Percentiles rank a stretch among this genome's conserved stretches.
phyloP scores from a whole-genome alignment of 2,329 filamentous ascomycete species.

The Aspergillus puulaauensis region DNA sequence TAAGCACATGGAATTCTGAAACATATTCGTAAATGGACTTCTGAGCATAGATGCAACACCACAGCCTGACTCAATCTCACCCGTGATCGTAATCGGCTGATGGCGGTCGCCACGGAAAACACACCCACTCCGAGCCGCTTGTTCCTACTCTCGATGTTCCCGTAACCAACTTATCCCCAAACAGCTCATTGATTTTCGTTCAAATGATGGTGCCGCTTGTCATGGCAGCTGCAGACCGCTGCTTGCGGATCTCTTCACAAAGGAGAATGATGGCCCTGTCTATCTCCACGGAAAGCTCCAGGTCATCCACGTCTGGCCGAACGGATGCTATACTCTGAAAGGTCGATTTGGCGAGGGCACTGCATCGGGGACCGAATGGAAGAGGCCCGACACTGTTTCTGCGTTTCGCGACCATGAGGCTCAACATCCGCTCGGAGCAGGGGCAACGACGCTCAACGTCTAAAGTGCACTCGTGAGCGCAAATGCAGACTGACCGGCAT shows the following conservation, averaged over 20 bases:
- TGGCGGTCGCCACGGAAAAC: not conserved
- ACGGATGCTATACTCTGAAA: conserved; percentile 32
- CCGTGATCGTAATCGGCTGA: not conserved
- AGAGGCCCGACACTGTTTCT: conserved; percentile 19
- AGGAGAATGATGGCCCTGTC: conserved; percentile 26
- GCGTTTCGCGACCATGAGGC: conserved; percentile 27
- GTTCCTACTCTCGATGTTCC: not conserved
- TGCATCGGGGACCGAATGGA: conserved; percentile 21
- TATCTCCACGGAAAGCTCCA: conserved; percentile 25
- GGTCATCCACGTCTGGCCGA: conserved; percentile 18
- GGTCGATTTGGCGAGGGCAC: conserved; percentile 28
- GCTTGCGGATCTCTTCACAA: conserved; percentile 29
- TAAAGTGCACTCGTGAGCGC: conserved; percentile 33
- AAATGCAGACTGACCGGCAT: conserved; percentile 33
- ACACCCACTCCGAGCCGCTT: not conserved
- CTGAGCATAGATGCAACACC: not conserved
- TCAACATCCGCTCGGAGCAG: conserved; percentile 36
- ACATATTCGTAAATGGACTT: not conserved
- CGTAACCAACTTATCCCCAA: not conserved
- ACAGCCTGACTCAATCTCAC: not conserved
- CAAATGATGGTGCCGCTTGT: not conserved
- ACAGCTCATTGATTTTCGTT: not conserved
- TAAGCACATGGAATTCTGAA: not conserved
- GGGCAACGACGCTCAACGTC: conserved; percentile 32
- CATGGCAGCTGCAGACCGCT: conserved; percentile 19